Conservation (phyloP, 2,329 filamentous ascomycete species). For the Penicillium digitatum region DNA sequence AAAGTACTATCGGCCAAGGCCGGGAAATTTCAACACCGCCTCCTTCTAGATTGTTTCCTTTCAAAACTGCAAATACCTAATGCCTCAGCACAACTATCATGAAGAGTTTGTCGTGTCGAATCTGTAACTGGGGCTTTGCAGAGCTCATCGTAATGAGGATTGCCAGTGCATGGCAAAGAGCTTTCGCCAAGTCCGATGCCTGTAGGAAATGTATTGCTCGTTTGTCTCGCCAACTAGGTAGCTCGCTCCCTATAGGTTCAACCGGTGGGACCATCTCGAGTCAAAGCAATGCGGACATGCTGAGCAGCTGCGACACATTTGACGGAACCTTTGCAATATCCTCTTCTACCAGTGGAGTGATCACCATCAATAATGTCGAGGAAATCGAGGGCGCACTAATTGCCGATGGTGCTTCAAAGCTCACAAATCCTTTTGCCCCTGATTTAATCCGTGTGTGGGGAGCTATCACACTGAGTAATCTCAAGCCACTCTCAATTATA, state of each 20-base stretch:
- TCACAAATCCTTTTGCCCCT: conserved; percentile 17
- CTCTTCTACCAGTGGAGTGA: conserved; percentile 36
- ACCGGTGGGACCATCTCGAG: conserved; percentile 45
- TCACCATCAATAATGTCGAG: conserved; percentile 41
- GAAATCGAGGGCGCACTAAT: conserved; percentile 25
- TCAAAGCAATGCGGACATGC: conserved; percentile 29
- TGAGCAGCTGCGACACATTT: conserved; percentile 39
- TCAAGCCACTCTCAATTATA: conserved; percentile 20
- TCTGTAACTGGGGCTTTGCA: not conserved
- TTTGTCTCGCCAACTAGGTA: not conserved
- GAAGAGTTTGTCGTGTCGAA: not conserved
- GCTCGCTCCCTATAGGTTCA: conserved; percentile 29
- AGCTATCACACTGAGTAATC: conserved; percentile 17
- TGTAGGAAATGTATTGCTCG: conserved; percentile 1
- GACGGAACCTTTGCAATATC: conserved; percentile 41
- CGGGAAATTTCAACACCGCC: conserved; percentile 2
- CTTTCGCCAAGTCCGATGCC: conserved; percentile 2
- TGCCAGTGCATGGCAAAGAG: conserved; percentile 9
- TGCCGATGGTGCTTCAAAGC: conserved; percentile 12
- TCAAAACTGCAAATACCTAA: not conserved
- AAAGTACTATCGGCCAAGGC: not conserved
- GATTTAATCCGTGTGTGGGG: conserved; percentile 22
- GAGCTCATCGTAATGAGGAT: conserved; percentile 3
- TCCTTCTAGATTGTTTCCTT: not conserved
- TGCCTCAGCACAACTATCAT: not conserved